Evolutionary conservation across 495 filamentous ascomycete species (phyloP).

Genomic region (Parmelia sp.): DNA sequence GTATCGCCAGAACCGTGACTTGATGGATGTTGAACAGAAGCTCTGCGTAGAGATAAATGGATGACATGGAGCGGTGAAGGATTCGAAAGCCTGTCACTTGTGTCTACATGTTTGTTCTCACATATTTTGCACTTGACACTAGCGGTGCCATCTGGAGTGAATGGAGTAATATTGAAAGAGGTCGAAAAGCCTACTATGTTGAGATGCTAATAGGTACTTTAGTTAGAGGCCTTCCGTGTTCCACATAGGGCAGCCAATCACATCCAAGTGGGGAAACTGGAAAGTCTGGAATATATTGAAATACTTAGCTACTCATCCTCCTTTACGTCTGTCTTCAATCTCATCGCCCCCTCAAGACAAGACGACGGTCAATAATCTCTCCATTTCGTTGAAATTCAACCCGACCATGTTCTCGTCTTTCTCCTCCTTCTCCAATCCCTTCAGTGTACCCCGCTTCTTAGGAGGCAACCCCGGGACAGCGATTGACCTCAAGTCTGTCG

Average conservation of each 20-base stretch:
- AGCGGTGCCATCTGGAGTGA: background rate
- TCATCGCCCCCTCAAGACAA: background rate
- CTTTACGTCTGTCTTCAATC: background rate
- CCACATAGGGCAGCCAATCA: background rate
- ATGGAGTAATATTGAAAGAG: background rate
- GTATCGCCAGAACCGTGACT: conserved; percentile 64
- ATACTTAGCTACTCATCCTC: background rate
- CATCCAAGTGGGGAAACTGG: background rate
- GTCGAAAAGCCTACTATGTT: background rate
- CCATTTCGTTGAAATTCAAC: background rate
- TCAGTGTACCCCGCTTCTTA: conserved; percentile 25
- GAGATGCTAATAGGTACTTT: background rate
- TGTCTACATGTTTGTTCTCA: background rate
- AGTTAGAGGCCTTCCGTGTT: too few relatives aligned
- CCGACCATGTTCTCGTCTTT: conserved; percentile 30
- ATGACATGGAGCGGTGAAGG: conserved; percentile 3
- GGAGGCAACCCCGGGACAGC: conserved; percentile 27
- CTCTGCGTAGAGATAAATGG: conserved; percentile 70
- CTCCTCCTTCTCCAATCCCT: conserved; percentile 29
- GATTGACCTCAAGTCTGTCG: conserved; percentile 62
- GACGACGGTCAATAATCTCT: background rate
- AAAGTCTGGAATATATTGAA: background rate
- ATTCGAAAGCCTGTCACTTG: background rate
- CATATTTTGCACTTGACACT: background rate
- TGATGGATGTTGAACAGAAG: conserved; percentile 80